These are phyloP conservation scores for Apiosordaria backusii DNA, from an alignment of 495 filamentous ascomycete species.

Conservation along the genomic window DNA sequence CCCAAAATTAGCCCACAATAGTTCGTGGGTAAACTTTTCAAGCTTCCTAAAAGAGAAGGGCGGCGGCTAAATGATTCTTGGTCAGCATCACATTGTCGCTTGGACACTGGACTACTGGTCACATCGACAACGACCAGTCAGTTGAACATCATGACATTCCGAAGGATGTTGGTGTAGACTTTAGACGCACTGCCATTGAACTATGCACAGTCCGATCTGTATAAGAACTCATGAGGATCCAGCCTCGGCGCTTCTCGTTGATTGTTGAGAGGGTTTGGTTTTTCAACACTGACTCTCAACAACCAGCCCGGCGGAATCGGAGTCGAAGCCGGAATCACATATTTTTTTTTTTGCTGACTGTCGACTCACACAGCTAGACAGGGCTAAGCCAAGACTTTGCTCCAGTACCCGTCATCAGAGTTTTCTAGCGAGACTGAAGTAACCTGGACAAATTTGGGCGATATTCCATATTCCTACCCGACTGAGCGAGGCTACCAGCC, in stretches of 20 bases:
- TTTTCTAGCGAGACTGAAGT: background rate
- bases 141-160: no score
- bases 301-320: background rate
- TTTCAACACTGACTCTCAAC: background rate
- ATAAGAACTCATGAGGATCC: background rate
- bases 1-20: constrained; percentile 24
- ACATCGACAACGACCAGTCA: background rate
- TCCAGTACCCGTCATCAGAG: no score
- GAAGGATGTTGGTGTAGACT: background rate
- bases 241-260: background rate
- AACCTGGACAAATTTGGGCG: background rate
- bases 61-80: constrained; percentile 36
- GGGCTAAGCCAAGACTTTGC: no score
- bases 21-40: constrained; percentile 13
- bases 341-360: constrained; percentile 1
- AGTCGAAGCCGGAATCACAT: background rate
- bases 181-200: background rate
- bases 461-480: background rate
- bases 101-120: background rate
- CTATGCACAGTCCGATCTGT: background rate
- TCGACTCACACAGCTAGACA: background rate
- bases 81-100: background rate
- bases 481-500: no score
- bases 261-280: background rate
- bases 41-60: constrained; percentile 18